Base-by-base conservation (phyloP, 495 filamentous ascomycete species). In the Tricharina praecox region DNA sequence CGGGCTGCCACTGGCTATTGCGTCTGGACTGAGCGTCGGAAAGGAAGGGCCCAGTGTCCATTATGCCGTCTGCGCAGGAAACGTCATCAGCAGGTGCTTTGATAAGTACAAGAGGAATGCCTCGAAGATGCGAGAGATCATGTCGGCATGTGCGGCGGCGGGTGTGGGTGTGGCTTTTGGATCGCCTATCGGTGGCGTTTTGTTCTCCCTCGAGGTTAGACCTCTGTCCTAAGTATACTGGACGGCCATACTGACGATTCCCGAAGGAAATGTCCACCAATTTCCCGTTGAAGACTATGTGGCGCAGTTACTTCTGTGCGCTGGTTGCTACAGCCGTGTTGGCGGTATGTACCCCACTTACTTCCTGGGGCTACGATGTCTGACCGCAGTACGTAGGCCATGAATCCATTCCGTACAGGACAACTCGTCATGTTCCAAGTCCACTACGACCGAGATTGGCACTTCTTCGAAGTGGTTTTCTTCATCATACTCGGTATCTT, bases 361-460 rank as follows among this genome's bases (percentile, higher is more conserved):
- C 18, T 3, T 7, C 5, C 20, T 7, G 4, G 30, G 1, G 11
- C 35, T n/a, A n/a, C n/a, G n/a, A n/a, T n/a, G n/a, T n/a, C n/a
- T n/a, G n/a, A n/a, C n/a, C n/a, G n/a, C n/a, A n/a, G n/a, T 19
- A 23, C 23, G 58, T 33, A 52, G 64, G 83, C 82, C 28, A 92
- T 97, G 82, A 97, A 97, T 56, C 90, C 90, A 25, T 97, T 97
- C 62, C 70, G 90, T 45, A 97, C 90, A 1, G 90, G 90, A n/a
- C 92, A 96, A 56, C 72, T 97, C 32, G 90, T 97, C 72, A 97
- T 97, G 90, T 97, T 97, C 66, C 85, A 93, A 59, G 90, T 97
- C 54, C 75, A 74, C 55, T 97, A 97, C 60, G 92, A 97, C 64
- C 81, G 92, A 16, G 78, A 78, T 2, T 97, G 90, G 90, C 90